Percentiles rank a stretch among this genome's conserved stretches.
Evolutionary conservation across 139 green algal genomes (phyloP).

Genomic region (Micractinium conductrix): DNA sequence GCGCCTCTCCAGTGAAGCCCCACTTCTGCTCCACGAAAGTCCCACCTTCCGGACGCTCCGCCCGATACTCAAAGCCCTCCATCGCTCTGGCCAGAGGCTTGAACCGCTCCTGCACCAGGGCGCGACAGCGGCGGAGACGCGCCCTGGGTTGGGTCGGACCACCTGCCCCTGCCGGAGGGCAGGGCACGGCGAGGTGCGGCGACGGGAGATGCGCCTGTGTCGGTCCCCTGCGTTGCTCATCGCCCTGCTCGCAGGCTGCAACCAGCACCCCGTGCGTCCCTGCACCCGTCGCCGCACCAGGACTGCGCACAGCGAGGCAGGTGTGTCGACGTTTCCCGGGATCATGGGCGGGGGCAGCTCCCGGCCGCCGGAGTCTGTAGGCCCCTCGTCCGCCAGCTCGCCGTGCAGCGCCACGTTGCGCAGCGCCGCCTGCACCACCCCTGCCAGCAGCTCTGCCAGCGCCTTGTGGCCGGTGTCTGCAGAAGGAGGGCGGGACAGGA

Average conservation of each 20-base stretch:
- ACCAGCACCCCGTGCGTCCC: not conserved
- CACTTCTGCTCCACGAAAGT: slow-evolving; percentile 22
- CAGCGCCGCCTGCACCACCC: too few species aligned
- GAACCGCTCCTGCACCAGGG: slow-evolving; percentile 24
- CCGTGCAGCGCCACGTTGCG: not conserved
- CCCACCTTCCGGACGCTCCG: not conserved
- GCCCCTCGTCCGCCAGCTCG: not conserved
- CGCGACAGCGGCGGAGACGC: too few species aligned
- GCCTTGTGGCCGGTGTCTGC: slow-evolving; percentile 11
- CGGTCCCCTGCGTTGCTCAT: not conserved
- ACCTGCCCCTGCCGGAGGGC: too few species aligned
- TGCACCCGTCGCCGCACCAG: not conserved
- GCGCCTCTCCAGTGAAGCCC: not conserved
- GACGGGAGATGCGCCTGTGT: too few species aligned
- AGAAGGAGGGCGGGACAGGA: too few species aligned
- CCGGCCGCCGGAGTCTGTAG: not conserved
- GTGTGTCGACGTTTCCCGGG: slow-evolving; percentile 4
- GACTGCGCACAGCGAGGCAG: slow-evolving; percentile 13
- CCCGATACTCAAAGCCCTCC: not conserved
- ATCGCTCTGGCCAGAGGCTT: not conserved
- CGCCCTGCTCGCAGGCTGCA: not conserved
- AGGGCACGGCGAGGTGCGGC: too few species aligned
- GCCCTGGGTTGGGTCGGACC: too few species aligned
- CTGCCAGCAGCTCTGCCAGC: slow-evolving; percentile 19
- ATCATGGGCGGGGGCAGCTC: slow-evolving; percentile 25